Base-by-base conservation (phyloP, 129 eudicot species). In the Calendula officinalis region DNA sequence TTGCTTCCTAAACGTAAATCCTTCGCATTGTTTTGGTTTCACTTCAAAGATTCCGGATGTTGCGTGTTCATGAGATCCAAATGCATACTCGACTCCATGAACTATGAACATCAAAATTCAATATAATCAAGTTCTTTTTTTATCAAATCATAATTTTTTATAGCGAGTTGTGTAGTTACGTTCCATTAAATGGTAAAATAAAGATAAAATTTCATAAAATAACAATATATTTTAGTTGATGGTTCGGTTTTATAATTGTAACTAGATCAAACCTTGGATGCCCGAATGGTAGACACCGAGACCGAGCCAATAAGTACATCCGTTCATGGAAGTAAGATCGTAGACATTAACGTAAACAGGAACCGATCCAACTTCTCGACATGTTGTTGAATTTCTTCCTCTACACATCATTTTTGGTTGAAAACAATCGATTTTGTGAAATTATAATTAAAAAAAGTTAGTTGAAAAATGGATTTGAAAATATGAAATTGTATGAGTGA, bases 21-120 rank as follows among this genome's bases (percentile, higher is more conserved):
- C 95, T 14, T 86, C 81, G n/a, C 87, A 86, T 40, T 73, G 75
- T 38, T 76, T 82, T 3, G 97, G 97, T 63, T 86, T 83, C 3
- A 80, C 95, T 60, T 90, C 94, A 49, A 77, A 86, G 16, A 90
- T 84, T 60, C 97, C 97, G 5, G 84, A 82, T 2, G 95, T 79
- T 5, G 90, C 66, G 57, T 84, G 66, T 78, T 86, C 84, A 3
- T 90, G 97, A 33, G 84, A 87, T 57, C 97, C 97, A 45, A 84
- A 90, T 64, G 97, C 97, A 41, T 86, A 90, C 82, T 90, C 97
- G n/a, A 90, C 80, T 57, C 89, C 95, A 67, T 90, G 90, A 67
- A 90, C 97, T 90, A 70, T 50, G 46, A 56, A 7, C 36, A 16
- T 64, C 22, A 8, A 64, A 47, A 65, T 41, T 32, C 13, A 35